Base-by-base conservation (phyloP, 768 basidiomycete genomes). In the Cantharellus cinnabarinus region DNA sequence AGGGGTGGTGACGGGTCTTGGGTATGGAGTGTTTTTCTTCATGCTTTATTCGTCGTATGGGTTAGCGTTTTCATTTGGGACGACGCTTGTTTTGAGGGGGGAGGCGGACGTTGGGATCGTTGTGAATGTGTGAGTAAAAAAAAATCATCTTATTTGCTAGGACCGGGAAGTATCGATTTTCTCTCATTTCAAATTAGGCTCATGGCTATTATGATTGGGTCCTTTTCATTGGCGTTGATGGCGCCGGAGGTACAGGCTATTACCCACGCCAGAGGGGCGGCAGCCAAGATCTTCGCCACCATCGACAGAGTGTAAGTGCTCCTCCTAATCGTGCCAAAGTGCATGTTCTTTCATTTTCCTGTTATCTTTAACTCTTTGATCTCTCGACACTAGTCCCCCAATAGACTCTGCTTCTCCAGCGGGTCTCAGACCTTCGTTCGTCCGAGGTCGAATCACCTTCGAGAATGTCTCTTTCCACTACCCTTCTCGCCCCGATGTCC, bases 1-100 rank as follows among this genome's bases (percentile, higher is more conserved):
- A 42, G 77, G 84, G 0, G 61, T 78, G 15, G 76, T 74, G 69
- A 74, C 80, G 40, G 83, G 84, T 39, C 37, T 62, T 4, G 62
- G 62, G 10, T 29, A 61, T 5, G 62, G 62, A 10, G 41, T 57
- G 10, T 88, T 94, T 72, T 89, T 93, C 72, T 88, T 89, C 66
- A 75, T 86, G 59, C 85, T 93, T 59, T 93, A 87, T 64, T 67
- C 77, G 4, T 74, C 79, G 4, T 89, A 89, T 66, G 85, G 75
- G 4, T 74, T 89, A 10, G 89, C 91, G 3, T 97, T 95, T 69
- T 77, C 76, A 65, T 95, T 85, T 64, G 91, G 93, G 61, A 88
- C 87, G 2, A 90, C 88, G 1, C 79, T 98, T 63, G 81, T 90
- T 64, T 75, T 82, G 57, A 62, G 73, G 5, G 73, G 74, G 10